Evolutionary conservation across 345 rosid genomes (phyloP), one percentile per base, ranked within the genome.

Genomic region (Carallia brachiata): DNA sequence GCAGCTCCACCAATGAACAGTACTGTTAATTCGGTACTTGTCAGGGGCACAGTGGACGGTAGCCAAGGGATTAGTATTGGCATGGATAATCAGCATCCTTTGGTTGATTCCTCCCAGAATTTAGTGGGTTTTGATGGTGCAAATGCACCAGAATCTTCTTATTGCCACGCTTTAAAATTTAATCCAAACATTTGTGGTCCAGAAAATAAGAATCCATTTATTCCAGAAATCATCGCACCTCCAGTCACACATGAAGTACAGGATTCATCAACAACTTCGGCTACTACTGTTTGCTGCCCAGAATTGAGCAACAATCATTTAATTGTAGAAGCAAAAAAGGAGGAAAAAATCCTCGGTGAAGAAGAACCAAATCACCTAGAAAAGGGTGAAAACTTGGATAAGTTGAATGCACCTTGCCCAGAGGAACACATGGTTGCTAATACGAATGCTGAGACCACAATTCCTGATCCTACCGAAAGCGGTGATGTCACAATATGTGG

Each of bases 111-210:
- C 23, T 78, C 88, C 2, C 87, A 81, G 64, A 84, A 82, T 62
- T 56, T 85, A 53, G 63, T 80, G 61, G 95, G 86, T 76, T 78
- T 82, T 65, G 88, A 89, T 79, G 92, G 83, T 52, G 61, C 75
- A 47, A 64, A 70, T 61, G 59, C 78, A 44, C 68, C 84, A 10
- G 89, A 78, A 70, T 85, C 80, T 70, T 78, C 84, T 74, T 80
- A 62, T 75, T 80, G 71, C 31, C 89, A 55, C 52, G 53, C 71
- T 65, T 62, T 66, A 65, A 81, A 73, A 60, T 19, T 74, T 71
- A 75, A 76, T 52, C 52, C 77, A 44, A 77, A 73, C 65, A 72
- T 67, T 56, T 79, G 63, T 77, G 75, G 52, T 68, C 80, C 48
- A 56, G 88, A 82, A 66, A 74, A 73, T 27, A 74, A 61, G 63